A percentile compares a stretch with the other conserved stretches of the same genome.
phyloP scores from a whole-genome alignment of 768 basidiomycete species.

The Mycena sanguinolenta region DNA sequence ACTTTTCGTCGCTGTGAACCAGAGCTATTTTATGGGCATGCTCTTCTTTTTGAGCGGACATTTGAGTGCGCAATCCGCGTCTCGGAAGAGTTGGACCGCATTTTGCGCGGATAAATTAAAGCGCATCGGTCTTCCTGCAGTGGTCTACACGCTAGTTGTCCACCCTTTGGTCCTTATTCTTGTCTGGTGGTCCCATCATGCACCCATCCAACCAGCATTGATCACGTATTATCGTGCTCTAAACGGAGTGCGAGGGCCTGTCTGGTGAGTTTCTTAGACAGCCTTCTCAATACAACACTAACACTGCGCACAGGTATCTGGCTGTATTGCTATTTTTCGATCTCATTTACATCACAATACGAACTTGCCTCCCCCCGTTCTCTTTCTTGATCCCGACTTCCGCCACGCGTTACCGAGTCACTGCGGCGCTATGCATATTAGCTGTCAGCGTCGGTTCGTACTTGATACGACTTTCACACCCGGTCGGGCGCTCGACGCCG shows the following conservation, averaged over 20 bases:
- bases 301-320: slow-evolving; percentile 13
- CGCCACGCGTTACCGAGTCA: slow-evolving; percentile 1
- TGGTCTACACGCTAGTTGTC: slow-evolving; percentile 24
- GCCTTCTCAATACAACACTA: neutral
- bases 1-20: slow-evolving; percentile 26
- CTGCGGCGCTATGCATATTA: slow-evolving; percentile 18
- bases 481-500: slow-evolving; percentile 6
- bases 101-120: slow-evolving; percentile 30
- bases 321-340: slow-evolving; percentile 33
- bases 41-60: slow-evolving; percentile 33
- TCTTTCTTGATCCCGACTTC: slow-evolving; percentile 27
- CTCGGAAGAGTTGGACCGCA: slow-evolving; percentile 8
- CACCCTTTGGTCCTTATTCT: neutral
- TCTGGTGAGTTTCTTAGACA: slow-evolving; percentile 22
- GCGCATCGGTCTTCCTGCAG: slow-evolving; percentile 30
- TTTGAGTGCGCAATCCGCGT: slow-evolving; percentile 9
- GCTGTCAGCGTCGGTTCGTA: slow-evolving; percentile 23
- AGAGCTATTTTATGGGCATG: slow-evolving; percentile 34
- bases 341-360: slow-evolving; percentile 26
- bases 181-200: slow-evolving; percentile 1
- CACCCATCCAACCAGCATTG: slow-evolving; percentile 19
- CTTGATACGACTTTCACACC: slow-evolving; percentile 27
- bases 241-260: slow-evolving; percentile 25
- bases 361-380: slow-evolving; percentile 17
- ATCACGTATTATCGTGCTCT: slow-evolving; percentile 6